Base-by-base conservation (phyloP, 1,284 basidiomycete species). In the Ceratobasidium papillatum region DNA sequence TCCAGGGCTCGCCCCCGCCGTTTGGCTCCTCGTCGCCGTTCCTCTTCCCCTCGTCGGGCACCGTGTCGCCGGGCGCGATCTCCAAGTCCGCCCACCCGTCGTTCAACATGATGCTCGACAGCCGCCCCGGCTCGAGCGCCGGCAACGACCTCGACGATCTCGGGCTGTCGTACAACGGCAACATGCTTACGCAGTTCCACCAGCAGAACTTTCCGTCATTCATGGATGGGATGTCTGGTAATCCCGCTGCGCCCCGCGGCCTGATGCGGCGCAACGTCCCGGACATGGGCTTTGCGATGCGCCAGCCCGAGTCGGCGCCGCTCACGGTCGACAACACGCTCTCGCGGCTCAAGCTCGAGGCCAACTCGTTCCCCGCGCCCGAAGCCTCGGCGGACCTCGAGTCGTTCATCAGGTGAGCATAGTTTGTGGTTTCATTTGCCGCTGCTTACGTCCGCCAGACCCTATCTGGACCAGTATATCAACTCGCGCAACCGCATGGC, bases 401-500 rank as follows among this genome's bases (percentile, higher is more conserved):
- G 80, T 88, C 91, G 7, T 94, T 93, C 81, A 92, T 94, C 81
- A 87, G 92, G 91, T 91, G 81, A 78, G 84, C n/a, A n/a, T 81
- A 75, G 54, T 56, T 78, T 36, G 63, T 56, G 72, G 75, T 75
- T 76, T 75, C 59, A 54, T 61, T 36, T 62, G 36, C 59, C 72
- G n/a, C 4, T 58, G 52, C 71, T 66, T 56, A 52, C 52, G 49
- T 58, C 43, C 73, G 22, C 36, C 62, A 92, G 92, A 36, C 92
- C 92, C 17, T 92, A 89, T 81, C 83, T 94, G 77, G 91, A 94
- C 77, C 92, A 93, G 80, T 98, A 96, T 81, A 88, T 96, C 64
- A 88, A 90, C 34, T 89, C 94, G 12, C 86, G 90, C 30, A 98
- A 98, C 82, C 89, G 95, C 30, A 87, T 98, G 64, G 92, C 92